Percentiles rank a stretch among this genome's conserved stretches.
Conservation (phyloP, 257 asterid species). For the Solanum neorickii region DNA sequence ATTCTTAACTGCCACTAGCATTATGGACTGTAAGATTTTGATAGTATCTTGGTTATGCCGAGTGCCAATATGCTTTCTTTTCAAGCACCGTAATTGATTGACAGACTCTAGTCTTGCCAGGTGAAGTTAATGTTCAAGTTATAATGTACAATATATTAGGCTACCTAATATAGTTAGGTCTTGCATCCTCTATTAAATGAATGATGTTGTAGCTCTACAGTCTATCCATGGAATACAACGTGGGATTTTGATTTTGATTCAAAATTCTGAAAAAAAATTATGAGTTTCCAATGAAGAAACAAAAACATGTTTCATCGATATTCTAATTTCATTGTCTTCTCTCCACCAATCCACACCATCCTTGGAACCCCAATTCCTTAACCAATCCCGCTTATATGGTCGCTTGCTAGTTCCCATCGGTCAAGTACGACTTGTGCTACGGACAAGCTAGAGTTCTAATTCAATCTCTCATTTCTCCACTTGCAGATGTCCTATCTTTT, state of each 20-base stretch:
- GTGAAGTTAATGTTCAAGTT: background rate
- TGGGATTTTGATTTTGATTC: background rate
- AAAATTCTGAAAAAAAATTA: background rate
- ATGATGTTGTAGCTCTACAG: background rate
- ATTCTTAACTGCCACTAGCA: conserved; percentile 14
- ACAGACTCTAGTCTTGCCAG: background rate
- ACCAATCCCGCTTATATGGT: background rate
- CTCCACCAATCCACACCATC: background rate
- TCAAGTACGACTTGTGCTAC: too few relatives aligned
- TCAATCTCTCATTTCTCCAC: too few relatives aligned
- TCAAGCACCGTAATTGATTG: background rate
- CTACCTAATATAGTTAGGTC: background rate
- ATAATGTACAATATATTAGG: background rate
- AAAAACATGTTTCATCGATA: background rate
- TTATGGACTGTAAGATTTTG: background rate
- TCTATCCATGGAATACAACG: background rate
- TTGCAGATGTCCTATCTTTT: too few relatives aligned
- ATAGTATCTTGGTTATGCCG: background rate
- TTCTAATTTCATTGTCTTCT: background rate
- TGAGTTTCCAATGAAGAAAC: too few relatives aligned
- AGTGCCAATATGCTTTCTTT: background rate
- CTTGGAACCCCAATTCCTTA: background rate
- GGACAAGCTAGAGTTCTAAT: too few relatives aligned
- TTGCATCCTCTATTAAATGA: background rate
- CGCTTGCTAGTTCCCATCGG: too few relatives aligned